These are phyloP conservation scores for Skeletonema grethae DNA, from an alignment of 108 stramenopile genomes.

Conservation along the genomic window DNA sequence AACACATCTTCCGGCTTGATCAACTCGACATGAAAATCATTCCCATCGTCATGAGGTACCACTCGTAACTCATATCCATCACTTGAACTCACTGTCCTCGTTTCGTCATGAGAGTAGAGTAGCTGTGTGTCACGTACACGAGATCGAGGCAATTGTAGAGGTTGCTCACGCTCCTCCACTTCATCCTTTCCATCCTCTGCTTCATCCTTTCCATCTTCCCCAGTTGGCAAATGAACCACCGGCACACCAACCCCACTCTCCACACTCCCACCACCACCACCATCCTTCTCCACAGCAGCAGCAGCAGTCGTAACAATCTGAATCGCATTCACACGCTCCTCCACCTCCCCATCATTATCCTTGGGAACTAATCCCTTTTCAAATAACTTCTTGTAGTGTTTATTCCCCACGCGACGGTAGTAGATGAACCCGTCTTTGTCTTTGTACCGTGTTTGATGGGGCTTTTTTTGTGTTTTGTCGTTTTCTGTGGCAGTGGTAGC, in stretches of 20 bases:
- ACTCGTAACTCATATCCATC: conserved; percentile 1
- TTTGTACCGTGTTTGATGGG: background rate
- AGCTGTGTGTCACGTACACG: background rate
- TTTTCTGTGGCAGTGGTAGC: background rate
- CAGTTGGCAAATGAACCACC: background rate
- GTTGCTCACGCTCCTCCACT: background rate
- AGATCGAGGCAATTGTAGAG: background rate
- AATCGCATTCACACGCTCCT: conserved; percentile 3
- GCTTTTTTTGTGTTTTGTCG: background rate
- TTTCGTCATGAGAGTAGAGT: background rate
- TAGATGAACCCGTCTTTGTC: conserved; percentile 6
- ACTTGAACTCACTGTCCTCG: background rate
- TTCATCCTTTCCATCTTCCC: background rate
- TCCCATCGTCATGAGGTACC: background rate
- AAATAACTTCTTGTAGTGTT: background rate
- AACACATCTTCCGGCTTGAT: background rate
- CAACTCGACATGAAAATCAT: background rate
- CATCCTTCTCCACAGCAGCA: background rate
- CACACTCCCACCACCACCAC: background rate
- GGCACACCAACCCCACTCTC: background rate
- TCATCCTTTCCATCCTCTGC: no score
- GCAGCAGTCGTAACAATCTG: background rate
- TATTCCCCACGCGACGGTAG: background rate
- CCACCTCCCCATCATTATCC: background rate
- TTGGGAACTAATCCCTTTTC: background rate